Conservation (phyloP, 768 basidiomycete species). For the Suillus subluteus region DNA sequence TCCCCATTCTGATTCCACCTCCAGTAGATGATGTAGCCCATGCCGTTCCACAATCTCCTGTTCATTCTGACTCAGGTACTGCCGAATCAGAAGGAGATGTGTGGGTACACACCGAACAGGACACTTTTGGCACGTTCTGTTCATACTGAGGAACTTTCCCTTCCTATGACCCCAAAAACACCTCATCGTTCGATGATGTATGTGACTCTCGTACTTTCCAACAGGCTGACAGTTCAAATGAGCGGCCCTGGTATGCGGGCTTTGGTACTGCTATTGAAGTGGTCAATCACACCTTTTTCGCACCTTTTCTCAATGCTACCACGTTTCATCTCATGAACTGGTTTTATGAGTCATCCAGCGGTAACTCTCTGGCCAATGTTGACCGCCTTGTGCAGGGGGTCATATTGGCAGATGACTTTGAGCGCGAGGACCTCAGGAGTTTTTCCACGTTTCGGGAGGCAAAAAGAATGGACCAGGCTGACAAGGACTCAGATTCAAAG, state of each 20-base stretch:
- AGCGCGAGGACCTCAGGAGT: too few species aligned
- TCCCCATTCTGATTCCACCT: slow-evolving; percentile 12
- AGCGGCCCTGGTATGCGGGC: background rate
- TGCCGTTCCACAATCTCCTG: too few species aligned
- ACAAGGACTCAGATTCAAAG: background rate
- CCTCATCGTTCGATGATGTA: background rate
- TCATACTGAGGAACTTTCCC: background rate
- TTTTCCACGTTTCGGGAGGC: too few species aligned
- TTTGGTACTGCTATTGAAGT: background rate
- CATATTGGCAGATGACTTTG: too few species aligned
- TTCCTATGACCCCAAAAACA: slow-evolving; percentile 4
- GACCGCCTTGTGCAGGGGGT: too few species aligned
- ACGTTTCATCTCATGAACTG: too few species aligned
- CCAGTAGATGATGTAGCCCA: too few species aligned
- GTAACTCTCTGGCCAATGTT: too few species aligned
- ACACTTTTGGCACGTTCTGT: slow-evolving; percentile 17
- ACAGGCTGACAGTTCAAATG: slow-evolving; percentile 16
- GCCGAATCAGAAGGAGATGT: slow-evolving; percentile 16
- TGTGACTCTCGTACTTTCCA: slow-evolving; percentile 3
- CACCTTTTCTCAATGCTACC: too few species aligned
- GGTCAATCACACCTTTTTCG: background rate
- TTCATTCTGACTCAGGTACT: too few species aligned
- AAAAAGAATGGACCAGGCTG: too few species aligned
- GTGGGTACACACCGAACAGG: slow-evolving; percentile 19
- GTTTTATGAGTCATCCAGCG: too few species aligned